Base-by-base conservation (phyloP, 495 filamentous ascomycete species). In the Xylaria scruposa region DNA sequence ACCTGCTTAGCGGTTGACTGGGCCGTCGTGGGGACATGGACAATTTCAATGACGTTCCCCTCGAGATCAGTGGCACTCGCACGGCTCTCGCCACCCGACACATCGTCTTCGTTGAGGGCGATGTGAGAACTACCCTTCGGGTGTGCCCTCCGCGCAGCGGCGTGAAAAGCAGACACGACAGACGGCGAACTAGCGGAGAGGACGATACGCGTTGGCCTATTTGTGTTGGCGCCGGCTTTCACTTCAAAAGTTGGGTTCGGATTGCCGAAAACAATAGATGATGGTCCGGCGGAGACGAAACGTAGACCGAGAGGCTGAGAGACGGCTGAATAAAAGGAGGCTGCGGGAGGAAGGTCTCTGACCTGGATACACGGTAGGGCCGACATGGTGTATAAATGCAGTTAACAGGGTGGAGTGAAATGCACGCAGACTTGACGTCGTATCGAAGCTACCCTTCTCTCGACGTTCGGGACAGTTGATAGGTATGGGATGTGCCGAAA, bases 241-340 rank as follows among this genome's bases (percentile, higher is more conserved):
- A 87, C 75, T 70, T 82, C 77, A 51, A 88, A 85, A 13, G 84
- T 46, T 1, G 82, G 79, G 70, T 67, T 56, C 13, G 81, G 74
- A 59, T 78, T 77, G 15, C 80, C 78, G 31, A 76, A 79, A 26
- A 78, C 72, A 70, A 80, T 74, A 21, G 81, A 80, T 13, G 78
- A 77, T 9, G 77, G 44, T 54, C 62, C 76, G 71, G 73, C 76
- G 19, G 80, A 81, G 24, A 94, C 86, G 78, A 89, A 97, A 62
- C 86, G 86, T 68, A 96, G 90, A 26, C 92, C 92, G 24, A 97
- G 83, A 0, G 93, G 92, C 71, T 92, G 90, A 58, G 91, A 83
- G 74, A 93, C 87, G 71, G 91, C 87, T 5, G 94, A 87, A 80
- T 92, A 97, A 84, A 95, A 95, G 1, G 92, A 95, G 54, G 89